Evolutionary conservation across 192 early-diverging fungal species (phyloP).

Genomic region (Allomyces macrogynus): DNA sequence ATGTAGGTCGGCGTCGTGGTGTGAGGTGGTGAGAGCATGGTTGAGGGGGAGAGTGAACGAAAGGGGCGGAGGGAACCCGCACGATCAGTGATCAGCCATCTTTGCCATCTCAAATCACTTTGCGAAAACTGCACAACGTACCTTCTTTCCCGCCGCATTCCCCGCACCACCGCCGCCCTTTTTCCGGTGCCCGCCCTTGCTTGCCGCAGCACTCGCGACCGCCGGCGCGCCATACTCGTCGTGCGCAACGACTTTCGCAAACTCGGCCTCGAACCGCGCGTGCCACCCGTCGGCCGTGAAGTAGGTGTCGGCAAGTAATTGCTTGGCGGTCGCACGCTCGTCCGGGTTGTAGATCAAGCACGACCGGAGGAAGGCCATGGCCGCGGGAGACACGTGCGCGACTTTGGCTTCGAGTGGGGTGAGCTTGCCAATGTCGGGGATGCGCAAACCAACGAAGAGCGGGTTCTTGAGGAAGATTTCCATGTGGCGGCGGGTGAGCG

Average conservation of each 20-base stretch:
- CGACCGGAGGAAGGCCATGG: conserved; percentile 27
- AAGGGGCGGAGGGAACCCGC: neutral
- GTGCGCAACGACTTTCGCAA: conserved; percentile 2
- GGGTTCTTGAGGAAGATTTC: conserved; percentile 40
- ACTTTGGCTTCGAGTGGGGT: conserved; percentile 31
- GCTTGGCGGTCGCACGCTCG: conserved; percentile 31
- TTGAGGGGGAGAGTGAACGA: neutral
- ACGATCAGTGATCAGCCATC: neutral
- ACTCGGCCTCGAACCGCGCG: conserved; percentile 26
- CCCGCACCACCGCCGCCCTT: neutral
- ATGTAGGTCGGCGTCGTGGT: neutral
- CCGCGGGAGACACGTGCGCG: conserved; percentile 23
- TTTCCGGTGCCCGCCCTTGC: neutral
- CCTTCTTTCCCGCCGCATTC: neutral
- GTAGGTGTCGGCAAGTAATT: conserved; percentile 35
- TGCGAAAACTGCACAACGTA: neutral
- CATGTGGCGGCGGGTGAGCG: conserved; percentile 32
- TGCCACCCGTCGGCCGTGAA: conserved; percentile 33
- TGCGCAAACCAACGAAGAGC: conserved; percentile 34
- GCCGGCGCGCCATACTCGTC: neutral
- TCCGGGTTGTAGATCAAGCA: conserved; percentile 39
- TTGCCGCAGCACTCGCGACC: neutral
- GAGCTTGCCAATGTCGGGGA: conserved; percentile 32
- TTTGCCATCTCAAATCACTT: neutral
- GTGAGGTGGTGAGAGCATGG: neutral